Base-by-base conservation (phyloP, 768 basidiomycete species). In the Tylopilus felleus region DNA sequence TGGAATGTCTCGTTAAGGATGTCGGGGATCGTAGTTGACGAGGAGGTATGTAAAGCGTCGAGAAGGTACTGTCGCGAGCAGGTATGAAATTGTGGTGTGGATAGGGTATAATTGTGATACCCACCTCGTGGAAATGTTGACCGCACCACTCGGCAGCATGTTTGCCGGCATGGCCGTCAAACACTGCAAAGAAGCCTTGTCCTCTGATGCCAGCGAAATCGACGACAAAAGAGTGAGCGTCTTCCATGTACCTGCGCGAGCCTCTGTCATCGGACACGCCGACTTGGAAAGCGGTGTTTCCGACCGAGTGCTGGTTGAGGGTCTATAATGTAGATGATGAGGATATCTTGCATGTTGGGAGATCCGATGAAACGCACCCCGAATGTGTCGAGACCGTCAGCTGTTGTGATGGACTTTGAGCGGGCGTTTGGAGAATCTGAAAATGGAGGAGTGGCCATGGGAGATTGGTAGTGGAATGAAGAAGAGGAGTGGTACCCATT, bases 101-200 rank as follows among this genome's bases (percentile, higher is more conserved):
- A 40, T 21, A 43, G 29, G 16, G 25, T 49, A 40, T 6, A 19
- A 40, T 21, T 22, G 31, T 35, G 27, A 31, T 9, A 49, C 65
- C 54, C 67, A 87, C 94, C 77, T 94, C 85, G 66, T 98, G 94
- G 73, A 99, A 99, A 70, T 98, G 86, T 62, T 81, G 78, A 40
- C 97, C 97, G 71, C 97, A 98, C 95, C 96, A 98, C 70, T 99
- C 97, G 25, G 97, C 97, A 31, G 96, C 95, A 64, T 98, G 92
- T 70, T 96, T 98, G 17, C 97, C 97, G 1, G 97, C 97, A 69
- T 99, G 97, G 3, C 97, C 97, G 63, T 99, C 97, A 64, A 98
- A 99, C 42, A 99, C 85, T 7, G 96, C 96, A 69, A 96, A 98
- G 77, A 97, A 98, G 8, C 95, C 97, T 69, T 99, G 97, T 0